Evolutionary conservation across 495 filamentous ascomycete genomes (phyloP).

Genomic region (Lasiosphaeria hispida): DNA sequence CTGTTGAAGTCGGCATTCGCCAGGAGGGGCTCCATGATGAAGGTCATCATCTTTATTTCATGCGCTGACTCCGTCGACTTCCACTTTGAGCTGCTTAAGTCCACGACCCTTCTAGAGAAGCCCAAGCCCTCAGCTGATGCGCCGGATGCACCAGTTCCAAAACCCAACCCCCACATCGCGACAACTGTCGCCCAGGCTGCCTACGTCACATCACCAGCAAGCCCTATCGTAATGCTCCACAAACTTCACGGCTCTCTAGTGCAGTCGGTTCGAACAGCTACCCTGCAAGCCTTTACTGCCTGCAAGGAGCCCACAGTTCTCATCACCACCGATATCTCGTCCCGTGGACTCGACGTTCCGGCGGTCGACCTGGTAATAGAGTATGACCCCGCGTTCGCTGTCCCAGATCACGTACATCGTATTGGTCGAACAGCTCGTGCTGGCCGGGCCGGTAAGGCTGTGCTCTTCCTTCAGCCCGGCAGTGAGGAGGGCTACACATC

Average conservation of each 20-base stretch:
- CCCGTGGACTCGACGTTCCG: slow-evolving; percentile 88
- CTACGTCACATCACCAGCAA: slow-evolving; percentile 50
- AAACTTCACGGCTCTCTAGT: slow-evolving; percentile 91
- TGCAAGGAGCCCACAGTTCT: slow-evolving; percentile 69
- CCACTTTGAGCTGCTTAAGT: slow-evolving; percentile 84
- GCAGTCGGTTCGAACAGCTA: slow-evolving; percentile 80
- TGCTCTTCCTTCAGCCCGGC: slow-evolving; percentile 86
- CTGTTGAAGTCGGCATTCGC: slow-evolving; percentile 82
- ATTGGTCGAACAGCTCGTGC: slow-evolving; percentile 93
- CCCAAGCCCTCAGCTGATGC: slow-evolving; percentile 24
- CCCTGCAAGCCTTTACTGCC: slow-evolving; percentile 70
- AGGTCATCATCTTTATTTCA: slow-evolving; percentile 92
- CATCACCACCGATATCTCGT: slow-evolving; percentile 91
- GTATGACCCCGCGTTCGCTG: slow-evolving; percentile 89
- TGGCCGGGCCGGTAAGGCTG: slow-evolving; percentile 80
- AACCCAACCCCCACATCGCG: slow-evolving; percentile 31
- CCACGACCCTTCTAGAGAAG: slow-evolving; percentile 33
- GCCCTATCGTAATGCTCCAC: slow-evolving; percentile 63
- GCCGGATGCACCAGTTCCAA: slow-evolving; percentile 21
- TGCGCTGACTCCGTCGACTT: slow-evolving; percentile 97
- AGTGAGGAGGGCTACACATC: slow-evolving; percentile 86
- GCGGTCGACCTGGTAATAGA: slow-evolving; percentile 92
- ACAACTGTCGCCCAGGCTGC: slow-evolving; percentile 42
- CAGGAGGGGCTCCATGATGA: slow-evolving; percentile 83
- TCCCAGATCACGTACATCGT: slow-evolving; percentile 88